phyloP scores from a whole-genome alignment of 2,329 filamentous ascomycete species.

The Didymella keratinophila region DNA sequence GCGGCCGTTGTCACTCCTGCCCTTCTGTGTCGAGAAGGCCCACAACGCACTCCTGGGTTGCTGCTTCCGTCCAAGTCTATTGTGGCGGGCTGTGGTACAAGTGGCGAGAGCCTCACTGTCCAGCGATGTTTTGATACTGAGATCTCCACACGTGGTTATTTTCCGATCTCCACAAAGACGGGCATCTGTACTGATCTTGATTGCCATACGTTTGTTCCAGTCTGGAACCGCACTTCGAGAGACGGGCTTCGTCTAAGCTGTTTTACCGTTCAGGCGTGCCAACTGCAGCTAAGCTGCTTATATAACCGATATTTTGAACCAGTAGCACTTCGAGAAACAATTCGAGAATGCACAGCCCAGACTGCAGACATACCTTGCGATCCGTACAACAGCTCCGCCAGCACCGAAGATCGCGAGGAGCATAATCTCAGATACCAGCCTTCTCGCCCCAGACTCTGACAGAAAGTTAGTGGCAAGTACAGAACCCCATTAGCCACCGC shows the following conservation, averaged over 20 bases:
- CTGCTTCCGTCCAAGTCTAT: neutral
- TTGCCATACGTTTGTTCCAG: neutral
- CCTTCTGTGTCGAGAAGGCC: neutral
- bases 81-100: neutral
- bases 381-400: neutral
- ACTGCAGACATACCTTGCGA: neutral
- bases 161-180: neutral
- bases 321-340: neutral
- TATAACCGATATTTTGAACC: no score
- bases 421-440: neutral
- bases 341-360: neutral
- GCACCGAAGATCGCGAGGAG: neutral
- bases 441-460: neutral
- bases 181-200: neutral
- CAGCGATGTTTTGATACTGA: neutral
- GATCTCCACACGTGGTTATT: neutral
- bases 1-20: neutral
- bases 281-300: no score
- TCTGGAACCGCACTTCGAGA: neutral
- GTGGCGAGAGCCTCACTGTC: neutral
- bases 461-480: no score
- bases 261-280: no score
- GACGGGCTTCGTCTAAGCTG: no score
- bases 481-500: no score
- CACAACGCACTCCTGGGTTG: neutral